phyloP scores from a whole-genome alignment of 108 stramenopile genomes.

The Nannochloropsis oceanica region DNA sequence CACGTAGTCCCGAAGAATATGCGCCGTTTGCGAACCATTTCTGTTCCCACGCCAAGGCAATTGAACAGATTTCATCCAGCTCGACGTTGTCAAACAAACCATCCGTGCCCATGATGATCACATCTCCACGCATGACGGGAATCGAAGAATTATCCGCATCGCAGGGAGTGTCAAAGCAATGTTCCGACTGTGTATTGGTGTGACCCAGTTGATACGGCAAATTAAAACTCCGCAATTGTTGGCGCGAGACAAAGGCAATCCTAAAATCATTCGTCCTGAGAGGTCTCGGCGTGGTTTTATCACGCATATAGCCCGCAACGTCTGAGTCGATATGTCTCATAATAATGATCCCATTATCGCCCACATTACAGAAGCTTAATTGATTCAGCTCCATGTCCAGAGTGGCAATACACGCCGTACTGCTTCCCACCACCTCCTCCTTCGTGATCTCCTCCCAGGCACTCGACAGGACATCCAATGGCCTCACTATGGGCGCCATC shows the following conservation, averaged over 20 bases:
- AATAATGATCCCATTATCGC: constrained; percentile 84
- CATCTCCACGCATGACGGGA: constrained; percentile 76
- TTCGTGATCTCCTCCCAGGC: constrained; percentile 42
- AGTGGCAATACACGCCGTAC: constrained; percentile 71
- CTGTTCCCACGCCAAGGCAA: constrained; percentile 73
- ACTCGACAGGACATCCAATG: constrained; percentile 33
- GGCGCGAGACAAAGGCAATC: constrained; percentile 79
- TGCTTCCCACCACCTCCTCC: constrained; percentile 61
- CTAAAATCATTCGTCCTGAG: constrained; percentile 65
- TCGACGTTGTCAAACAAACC: constrained; percentile 94
- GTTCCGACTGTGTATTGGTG: constrained; percentile 24
- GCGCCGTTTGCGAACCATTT: constrained; percentile 47
- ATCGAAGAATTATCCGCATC: constrained; percentile 76
- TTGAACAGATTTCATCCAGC: constrained; percentile 64
- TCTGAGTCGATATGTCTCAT: constrained; percentile 82
- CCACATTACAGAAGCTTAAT: constrained; percentile 79
- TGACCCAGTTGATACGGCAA: constrained; percentile 85
- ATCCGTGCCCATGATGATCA: constrained; percentile 86
- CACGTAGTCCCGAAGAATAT: constrained; percentile 45
- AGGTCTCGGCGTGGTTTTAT: constrained; percentile 47
- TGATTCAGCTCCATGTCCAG: constrained; percentile 76
- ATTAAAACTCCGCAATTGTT: constrained; percentile 83
- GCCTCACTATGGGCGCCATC: constrained; percentile 43
- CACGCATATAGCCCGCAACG: constrained; percentile 70
- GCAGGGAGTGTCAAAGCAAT: constrained; percentile 57